A percentile compares a stretch with the other conserved stretches of the same genome.
phyloP scores from a whole-genome alignment of 2,329 filamentous ascomycete species.

The Aspergillus ochraceoroseus region DNA sequence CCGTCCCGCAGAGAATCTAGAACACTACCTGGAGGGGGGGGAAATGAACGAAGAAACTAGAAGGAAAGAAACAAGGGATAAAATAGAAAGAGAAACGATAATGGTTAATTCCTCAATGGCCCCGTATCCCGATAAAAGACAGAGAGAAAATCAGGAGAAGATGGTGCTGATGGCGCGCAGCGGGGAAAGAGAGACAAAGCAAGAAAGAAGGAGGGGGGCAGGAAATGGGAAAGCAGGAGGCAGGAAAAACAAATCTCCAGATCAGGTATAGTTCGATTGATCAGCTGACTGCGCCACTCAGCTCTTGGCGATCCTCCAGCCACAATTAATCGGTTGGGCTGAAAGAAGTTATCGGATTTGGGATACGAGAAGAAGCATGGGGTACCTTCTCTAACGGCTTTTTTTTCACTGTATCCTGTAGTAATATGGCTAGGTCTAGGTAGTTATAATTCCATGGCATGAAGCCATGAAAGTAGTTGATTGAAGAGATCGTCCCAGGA shows the following conservation, averaged over 20 bases:
- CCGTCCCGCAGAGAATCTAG: slow-evolving; percentile 13
- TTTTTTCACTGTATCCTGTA: no score
- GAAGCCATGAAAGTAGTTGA: no score
- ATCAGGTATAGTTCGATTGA: slow-evolving; percentile 30
- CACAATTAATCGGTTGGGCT: slow-evolving; percentile 7
- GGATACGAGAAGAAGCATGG: no score
- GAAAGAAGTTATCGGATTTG: no score
- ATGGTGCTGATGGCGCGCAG: no score
- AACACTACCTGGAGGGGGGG: slow-evolving; percentile 3
- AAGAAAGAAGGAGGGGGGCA: slow-evolving; percentile 4
- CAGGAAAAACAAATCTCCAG: slow-evolving; percentile 39
- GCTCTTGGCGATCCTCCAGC: slow-evolving; percentile 24
- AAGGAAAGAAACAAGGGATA: background rate
- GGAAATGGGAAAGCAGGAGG: slow-evolving; percentile 17
- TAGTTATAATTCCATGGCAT: no score
- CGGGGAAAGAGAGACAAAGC: slow-evolving; percentile 7
- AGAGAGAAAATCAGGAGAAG: no score
- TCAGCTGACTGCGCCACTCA: slow-evolving; percentile 25
- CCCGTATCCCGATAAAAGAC: no score
- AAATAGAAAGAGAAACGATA: slow-evolving; percentile 1
- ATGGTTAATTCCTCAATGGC: background rate
- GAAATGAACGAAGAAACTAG: slow-evolving; percentile 3
- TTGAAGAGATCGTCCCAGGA: no score
- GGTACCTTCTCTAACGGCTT: no score
- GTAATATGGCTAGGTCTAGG: no score